Evolutionary conservation across 2,329 filamentous ascomycete genomes (phyloP), one percentile per base, ranked within the genome.

Genomic region (Aspergillus calidoustus): DNA sequence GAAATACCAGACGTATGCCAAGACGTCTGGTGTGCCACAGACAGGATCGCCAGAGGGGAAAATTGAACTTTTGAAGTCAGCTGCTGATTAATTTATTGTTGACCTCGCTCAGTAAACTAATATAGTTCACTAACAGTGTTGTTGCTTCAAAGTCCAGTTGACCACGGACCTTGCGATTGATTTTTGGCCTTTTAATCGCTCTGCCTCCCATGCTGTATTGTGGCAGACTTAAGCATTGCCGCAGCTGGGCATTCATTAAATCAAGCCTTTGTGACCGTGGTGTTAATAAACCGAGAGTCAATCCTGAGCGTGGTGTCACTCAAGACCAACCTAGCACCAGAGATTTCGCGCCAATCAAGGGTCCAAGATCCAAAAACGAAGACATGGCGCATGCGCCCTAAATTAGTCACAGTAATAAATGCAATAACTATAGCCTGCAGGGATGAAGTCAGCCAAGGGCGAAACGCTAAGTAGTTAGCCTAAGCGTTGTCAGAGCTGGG

Each of bases 401-500:
- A 47, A 55, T 55, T 55, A 47, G 53, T 19, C 31, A 13, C 43
- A 6, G 44, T 34, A 54, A 54, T 49, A 31, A 54, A 52, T 34
- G 6, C 25, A 25, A 28, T 28, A 19, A 19, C 19, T 19, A 54
- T 59, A 49, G 44, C 57, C 30, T 50, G 46, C 58, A 38, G 51
- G 44, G 57, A 46, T 46, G 51, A 44, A 28, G 19, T 47, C 44
- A 41, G 57, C 57, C 57, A 54, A 54, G 57, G 44, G 23, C 53
- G 4, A 4, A 28, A 28, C 4, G 25, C 25, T 28, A 23, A 46
- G 8, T 47, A 41, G 34, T 15, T 41, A 41, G 34, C 34, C 34
- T 41, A 41, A 41, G 34, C 25, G 57, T 41, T 34, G 25, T 28
- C 44, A 17, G 13, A 11, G 19, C 22, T 38, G 11, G 41, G 53